Evolutionary conservation across 2,329 filamentous ascomycete species (phyloP), one percentile per base, ranked within the genome.

Genomic region (Stagonosporopsis chrysanthemi): DNA sequence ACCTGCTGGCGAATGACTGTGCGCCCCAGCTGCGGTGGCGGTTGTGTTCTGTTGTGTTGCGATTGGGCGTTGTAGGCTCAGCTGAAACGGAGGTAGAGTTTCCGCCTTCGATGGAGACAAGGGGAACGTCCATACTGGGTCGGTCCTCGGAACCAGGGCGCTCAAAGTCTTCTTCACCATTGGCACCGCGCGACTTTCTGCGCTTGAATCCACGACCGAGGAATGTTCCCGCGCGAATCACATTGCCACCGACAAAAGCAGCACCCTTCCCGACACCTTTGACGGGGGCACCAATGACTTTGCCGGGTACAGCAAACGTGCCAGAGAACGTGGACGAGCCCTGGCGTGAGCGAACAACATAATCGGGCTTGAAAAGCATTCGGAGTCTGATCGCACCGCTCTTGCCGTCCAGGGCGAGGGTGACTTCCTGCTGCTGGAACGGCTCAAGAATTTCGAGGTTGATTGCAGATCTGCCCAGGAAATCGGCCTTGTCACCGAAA

Each of bases 231-330:
- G 92, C 94, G 75, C 91, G 96, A 63, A 91, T 88, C 31, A 98
- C 92, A 35, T 90, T 89, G 56, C 91, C 90, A 22, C 89, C 89
- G 2, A 91, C 86, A 19, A 79, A 84, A 2, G 86, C 87, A 14
- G 85, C 89, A 35, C 92, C 93, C 55, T 88, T 90, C 28, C 91
- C 91, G 33, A 90, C 88, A 39, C 92, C 93, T 80, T 98, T 98
- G 77, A 99, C 89, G n/a, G 95, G 96, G 17, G 89, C 95, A 35
- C 94, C 94, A 26, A 98, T 90, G 58, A 99, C 92, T 78, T 93
- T 93, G 44, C 91, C 91, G 26, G 95, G 92, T 1, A 88, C 84
- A 5, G 88, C 89, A 74, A 98, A 97, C 1, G 92, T 96, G 29
- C 93, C 93, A 0, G 89, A 89, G 80, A 99, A 97, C 1, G 94